Evolutionary conservation across 2,329 filamentous ascomycete genomes (phyloP).

Genomic region (Hypoxylon sp.): DNA sequence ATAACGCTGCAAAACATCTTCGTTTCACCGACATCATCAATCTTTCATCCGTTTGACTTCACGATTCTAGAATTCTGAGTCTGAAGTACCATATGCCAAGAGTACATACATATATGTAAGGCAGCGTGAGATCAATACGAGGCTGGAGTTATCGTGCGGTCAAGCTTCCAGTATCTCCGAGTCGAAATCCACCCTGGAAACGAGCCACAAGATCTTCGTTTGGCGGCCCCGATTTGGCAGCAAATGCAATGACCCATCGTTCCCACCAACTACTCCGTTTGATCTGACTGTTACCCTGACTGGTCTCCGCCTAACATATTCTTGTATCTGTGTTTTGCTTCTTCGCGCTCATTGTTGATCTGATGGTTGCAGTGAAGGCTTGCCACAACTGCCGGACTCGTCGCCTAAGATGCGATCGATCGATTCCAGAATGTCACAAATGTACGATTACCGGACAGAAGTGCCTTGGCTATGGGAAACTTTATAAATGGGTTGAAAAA

Average conservation of each 20-base stretch:
- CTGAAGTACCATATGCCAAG: constrained; percentile 4
- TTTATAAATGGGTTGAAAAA: constrained; percentile 72
- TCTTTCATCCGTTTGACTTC: constrained; percentile 5
- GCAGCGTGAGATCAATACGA: constrained; percentile 6
- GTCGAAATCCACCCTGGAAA: constrained; percentile 1
- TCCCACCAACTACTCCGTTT: constrained; percentile 11
- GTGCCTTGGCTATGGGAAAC: constrained; percentile 73
- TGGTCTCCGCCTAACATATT: background rate
- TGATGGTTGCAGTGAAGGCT: constrained; percentile 55
- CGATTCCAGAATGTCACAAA: constrained; percentile 72
- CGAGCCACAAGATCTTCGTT: constrained; percentile 3
- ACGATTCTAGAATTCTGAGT: constrained; percentile 4
- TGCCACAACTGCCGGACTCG: constrained; percentile 75
- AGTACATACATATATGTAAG: background rate
- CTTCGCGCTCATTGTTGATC: constrained; percentile 2
- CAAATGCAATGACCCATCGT: constrained; percentile 13
- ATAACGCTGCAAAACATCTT: constrained; percentile 30
- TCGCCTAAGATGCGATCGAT: constrained; percentile 74
- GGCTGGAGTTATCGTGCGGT: constrained; percentile 8
- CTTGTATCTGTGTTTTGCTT: background rate
- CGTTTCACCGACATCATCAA: constrained; percentile 35
- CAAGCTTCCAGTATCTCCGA: constrained; percentile 31
- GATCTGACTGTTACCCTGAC: background rate
- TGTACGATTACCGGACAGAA: constrained; percentile 68
- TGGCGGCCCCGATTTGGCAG: constrained; percentile 2